Percentiles rank a stretch among this genome's conserved stretches.
These are phyloP conservation scores for Edaphochlamys debaryana DNA, from an alignment of 139 green algal species.

Conservation along the genomic window DNA sequence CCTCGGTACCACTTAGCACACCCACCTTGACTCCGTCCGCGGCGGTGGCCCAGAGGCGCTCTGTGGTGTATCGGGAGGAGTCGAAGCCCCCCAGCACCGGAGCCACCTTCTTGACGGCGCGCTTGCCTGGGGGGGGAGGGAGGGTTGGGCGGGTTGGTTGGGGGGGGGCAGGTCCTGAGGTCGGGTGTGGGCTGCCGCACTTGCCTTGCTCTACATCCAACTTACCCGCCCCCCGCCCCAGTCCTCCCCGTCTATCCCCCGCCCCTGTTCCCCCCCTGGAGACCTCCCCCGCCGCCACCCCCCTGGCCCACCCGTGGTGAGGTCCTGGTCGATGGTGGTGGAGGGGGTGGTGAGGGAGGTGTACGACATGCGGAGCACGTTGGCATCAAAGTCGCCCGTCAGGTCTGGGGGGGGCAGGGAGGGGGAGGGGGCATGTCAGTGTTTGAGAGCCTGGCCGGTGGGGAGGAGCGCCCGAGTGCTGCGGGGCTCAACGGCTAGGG, in stretches of 20 bases:
- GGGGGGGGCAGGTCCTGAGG: neutral
- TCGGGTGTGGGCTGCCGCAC: no score
- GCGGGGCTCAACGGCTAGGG: no score
- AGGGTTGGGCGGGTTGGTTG: neutral
- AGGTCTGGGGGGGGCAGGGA: slow-evolving; percentile 28
- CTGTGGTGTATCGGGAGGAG: slow-evolving; percentile 74
- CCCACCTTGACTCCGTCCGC: slow-evolving; percentile 64
- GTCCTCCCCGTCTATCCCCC: neutral
- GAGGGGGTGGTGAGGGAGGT: slow-evolving; percentile 81
- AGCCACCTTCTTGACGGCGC: slow-evolving; percentile 80
- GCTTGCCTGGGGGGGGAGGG: slow-evolving; percentile 35
- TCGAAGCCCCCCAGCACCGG: slow-evolving; percentile 88
- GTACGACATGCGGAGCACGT: slow-evolving; percentile 84
- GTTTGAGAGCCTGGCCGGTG: no score
- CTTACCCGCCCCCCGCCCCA: neutral
- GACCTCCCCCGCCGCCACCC: neutral
- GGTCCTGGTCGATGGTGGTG: slow-evolving; percentile 84
- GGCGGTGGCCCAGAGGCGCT: slow-evolving; percentile 82
- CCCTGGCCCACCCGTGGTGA: slow-evolving; percentile 61
- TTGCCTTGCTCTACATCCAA: no score
- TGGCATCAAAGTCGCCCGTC: slow-evolving; percentile 81
- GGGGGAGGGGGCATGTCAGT: no score
- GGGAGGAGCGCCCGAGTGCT: no score
- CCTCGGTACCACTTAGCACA: no score
- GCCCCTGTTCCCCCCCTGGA: neutral